phyloP scores from a whole-genome alignment of 106 monocot genomes.

The Dendrobium huoshanense region DNA sequence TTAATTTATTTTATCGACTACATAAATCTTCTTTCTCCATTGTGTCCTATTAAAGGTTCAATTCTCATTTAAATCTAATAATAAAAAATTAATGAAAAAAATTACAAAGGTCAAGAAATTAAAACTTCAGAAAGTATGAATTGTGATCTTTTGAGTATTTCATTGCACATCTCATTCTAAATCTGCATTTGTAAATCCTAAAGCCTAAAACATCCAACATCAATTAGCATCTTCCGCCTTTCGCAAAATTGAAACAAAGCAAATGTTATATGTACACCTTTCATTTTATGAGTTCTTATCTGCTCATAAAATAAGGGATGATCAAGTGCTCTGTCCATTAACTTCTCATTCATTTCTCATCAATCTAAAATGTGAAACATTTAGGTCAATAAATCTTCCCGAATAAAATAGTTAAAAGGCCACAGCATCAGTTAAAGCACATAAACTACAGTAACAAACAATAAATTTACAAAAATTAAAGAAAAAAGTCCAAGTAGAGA shows the following conservation, averaged over 20 bases:
- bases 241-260: neutral
- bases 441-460: neutral
- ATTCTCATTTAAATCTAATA: too few relatives aligned
- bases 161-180: neutral
- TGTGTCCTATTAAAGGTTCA: too few relatives aligned
- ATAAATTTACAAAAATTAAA: neutral
- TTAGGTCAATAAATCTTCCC: neutral
- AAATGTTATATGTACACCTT: neutral
- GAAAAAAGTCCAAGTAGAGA: neutral
- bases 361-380: neutral
- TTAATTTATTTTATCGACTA: too few relatives aligned
- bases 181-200: neutral
- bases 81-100: too few relatives aligned
- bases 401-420: too few relatives aligned
- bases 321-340: neutral
- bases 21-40: too few relatives aligned
- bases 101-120: neutral
- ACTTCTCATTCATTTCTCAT: neutral
- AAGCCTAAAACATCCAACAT: neutral
- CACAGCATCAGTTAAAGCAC: neutral
- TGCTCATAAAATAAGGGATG: neutral
- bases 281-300: neutral
- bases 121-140: neutral
- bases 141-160: neutral
- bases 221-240: neutral